Base-by-base conservation (phyloP, 345 rosid species). In the Schrenkiella parvula region DNA sequence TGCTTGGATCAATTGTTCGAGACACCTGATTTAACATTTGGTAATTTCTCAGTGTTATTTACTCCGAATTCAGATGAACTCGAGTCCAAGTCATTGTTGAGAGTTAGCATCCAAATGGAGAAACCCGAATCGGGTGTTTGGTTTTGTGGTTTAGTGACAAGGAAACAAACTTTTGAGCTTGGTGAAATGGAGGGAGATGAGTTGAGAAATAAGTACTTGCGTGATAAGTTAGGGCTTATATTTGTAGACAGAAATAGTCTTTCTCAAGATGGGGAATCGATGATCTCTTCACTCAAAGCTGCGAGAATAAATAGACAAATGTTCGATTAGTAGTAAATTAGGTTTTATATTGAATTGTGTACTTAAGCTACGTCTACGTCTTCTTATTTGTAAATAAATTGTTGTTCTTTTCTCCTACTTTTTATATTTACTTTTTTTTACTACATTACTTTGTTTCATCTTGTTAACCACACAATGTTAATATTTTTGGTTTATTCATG, bases 41-140 rank as follows among this genome's bases (percentile, higher is more conserved):
- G 88, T 29, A 59, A 70, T 46, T 85, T 86, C 80, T 81, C 86
- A 11, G 76, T 78, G 42, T 76, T 90, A 83, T 90, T 85, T 50
- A 81, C 84, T 74, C 88, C 91, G 2, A 71, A 62, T 12, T 86
- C 89, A 0, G 67, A 79, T 68, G 88, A 86, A 51, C 74, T 42
- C 0, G 89, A 81, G 29, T 84, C 86, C 7, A 32, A 64, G 47
- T 80, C 86, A 52, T 72, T 90, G 72, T 26, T 90, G 69, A 83
- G 85, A 70, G 85, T 82, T 42, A 72, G 78, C 48, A 77, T 79
- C 26, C 64, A 63, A 38, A 80, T 61, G 34, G 81, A 70, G 37
- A 79, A 79, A 23, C 64, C 43, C 15, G 82, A 80, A 19, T 32
- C 43, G 15, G 11, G 32, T 58, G 34, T 80, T 9, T 82, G 81